Conservation (phyloP, 148 eudicot genomes). For the Rhododendron henanense region DNA sequence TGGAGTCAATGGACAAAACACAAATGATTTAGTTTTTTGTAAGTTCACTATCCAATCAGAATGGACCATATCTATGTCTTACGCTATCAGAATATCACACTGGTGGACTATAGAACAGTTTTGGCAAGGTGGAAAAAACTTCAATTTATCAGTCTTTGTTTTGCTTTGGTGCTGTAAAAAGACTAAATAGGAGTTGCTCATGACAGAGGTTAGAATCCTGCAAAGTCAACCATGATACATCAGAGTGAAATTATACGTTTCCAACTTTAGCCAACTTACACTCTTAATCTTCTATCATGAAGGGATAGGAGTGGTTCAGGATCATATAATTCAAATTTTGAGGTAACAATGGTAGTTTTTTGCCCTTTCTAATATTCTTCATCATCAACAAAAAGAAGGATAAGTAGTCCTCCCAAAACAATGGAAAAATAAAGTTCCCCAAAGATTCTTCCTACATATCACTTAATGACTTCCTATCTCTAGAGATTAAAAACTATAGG, state of each 20-base stretch:
- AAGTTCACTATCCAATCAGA: neutral
- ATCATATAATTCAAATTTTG: neutral
- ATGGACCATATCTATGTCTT: neutral
- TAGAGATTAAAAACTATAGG: neutral
- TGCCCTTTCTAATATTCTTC: neutral
- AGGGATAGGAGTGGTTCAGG: neutral
- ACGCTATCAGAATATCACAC: neutral
- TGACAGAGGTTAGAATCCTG: neutral
- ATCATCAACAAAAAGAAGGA: neutral
- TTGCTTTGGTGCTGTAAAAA: neutral
- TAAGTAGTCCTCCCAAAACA: neutral
- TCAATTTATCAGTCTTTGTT: neutral
- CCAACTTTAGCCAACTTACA: neutral
- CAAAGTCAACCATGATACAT: neutral
- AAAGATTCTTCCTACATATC: neutral
- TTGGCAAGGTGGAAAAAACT: neutral
- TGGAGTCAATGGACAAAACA: neutral
- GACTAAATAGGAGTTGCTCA: neutral
- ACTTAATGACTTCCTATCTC: neutral
- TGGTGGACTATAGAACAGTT: neutral
- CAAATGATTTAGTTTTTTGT: neutral
- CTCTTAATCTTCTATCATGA: neutral
- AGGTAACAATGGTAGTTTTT: neutral
- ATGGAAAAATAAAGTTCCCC: neutral
- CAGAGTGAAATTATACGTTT: neutral